Evolutionary conservation across 2,329 filamentous ascomycete species (phyloP), one percentile per base, ranked within the genome.

Genomic region (Penicillium sp.): DNA sequence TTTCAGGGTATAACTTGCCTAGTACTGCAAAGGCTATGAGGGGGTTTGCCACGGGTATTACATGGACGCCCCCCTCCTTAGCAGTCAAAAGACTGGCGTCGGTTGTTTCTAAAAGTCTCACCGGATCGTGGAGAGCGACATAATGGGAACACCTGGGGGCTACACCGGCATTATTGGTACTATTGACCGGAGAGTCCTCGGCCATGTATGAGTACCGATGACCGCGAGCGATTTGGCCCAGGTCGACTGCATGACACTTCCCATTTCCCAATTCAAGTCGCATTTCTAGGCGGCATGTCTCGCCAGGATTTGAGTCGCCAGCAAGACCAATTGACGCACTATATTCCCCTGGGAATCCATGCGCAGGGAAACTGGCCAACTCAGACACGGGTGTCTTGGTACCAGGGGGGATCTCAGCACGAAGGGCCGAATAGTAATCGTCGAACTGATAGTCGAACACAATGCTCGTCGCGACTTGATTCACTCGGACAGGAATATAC

Each of bases 1-100:
- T 66, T 24, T 53, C 59, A 2, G 62, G 63, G 40, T 64, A 66
- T 8, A 66, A 12, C 43, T 50, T 61, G 8, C 62, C 63, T 21
- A 64, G 17, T 2, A 64, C 37, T 2, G 62, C 62, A 17, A 64
- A 18, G 2, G 54, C 50, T 8, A 63, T 24, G 7, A 59, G 20
- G 4, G 44, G 39, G 9, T 59, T 51, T 2, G 40, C 10, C 3
- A 37, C 34, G 0, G 56, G 49, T 7, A 65, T 60, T 5, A 64
- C 43, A 55, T 65, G 62, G 4, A 65, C 29, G 5, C 58, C 60
- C 1, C 49, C 55, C 3, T 52, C n/a, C 3, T 51, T 13, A 2
- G 56, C 39, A 1, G 52, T 52, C 3, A 56, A 23, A 3, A 63
- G 46, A 7, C 55, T 34, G 8, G 17, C 4, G 13, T 44, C 43